Evolutionary conservation across 176 grass and related monocot species (phyloP), one percentile per base, ranked within the genome.

Genomic region (Cenchrus fungigraminus): DNA sequence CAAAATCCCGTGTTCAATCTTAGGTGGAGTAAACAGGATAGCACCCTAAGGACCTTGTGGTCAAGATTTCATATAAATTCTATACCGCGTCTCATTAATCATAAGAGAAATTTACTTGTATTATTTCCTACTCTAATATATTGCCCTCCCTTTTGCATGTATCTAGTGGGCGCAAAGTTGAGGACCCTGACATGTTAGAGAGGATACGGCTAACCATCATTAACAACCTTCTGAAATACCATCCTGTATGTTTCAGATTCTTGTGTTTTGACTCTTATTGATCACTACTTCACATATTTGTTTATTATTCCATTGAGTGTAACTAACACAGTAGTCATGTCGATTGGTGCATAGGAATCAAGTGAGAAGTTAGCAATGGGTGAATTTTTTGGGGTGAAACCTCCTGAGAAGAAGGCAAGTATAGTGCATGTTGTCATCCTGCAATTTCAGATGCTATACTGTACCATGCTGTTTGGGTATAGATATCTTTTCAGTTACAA

Each of bases 301-400:
- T 79, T 71, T 3, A 12, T 78, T 72, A 54, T 84, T 84, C 42
- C 12, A 12, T 34, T 67, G 25, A 84, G 66, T 49, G 16, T 19
- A 45, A 74, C 4, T 74, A 86, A 92, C 42, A 71, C 16, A 51
- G 52, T 34, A 69, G 15, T 76, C 29, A 62, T 79, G 56, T 17
- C 4, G 11, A 12, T 85, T 0, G 12, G 22, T 93, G 49, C 60
- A 53, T 58, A 98, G 96, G 96, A 98, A 92, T 98, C 93, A 74
- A 98, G 96, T 83, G 96, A 98, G 84, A 93, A 89, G 74, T 81
- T 98, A 76, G 96, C 96, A 76, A 94, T 98, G 96, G 96, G 96
- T 67, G 96, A 98, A 88, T 90, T 95, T 83, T 98, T 95, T 86
- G 96, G 96, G 45, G 70, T 98, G 73, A 98, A 98, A 87, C 78